Base-by-base conservation (phyloP, 2,329 filamentous ascomycete genomes). In the Pezicula radicicola region DNA sequence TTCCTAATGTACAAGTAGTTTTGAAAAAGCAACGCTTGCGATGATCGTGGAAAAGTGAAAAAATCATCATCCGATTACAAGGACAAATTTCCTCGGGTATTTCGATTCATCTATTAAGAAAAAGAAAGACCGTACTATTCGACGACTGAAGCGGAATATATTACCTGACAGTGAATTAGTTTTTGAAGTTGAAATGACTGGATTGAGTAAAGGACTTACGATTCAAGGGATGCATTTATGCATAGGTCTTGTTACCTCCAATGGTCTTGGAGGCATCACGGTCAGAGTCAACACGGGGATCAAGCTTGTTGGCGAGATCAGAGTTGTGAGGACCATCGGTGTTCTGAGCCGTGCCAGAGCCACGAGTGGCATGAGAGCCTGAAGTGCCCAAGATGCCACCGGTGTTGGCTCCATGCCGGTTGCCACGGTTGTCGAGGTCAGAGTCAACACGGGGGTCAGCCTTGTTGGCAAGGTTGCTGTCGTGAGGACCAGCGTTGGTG, bases 271-370 rank as follows among this genome's bases (percentile, higher is more conserved):
- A 75, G 44, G 76, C 75, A 63, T 83, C 79, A 2, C 77, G 72
- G 58, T 83, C 71, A 10, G 74, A 77, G 66, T 83, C 80, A 44
- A 84, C 77, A 15, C 61, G 48, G 3, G 79, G 79, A 50, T 83
- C 79, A 4, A 71, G 36, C 70, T 81, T 82, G 73, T 84, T 83
- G 58, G 75, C 3, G 36, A 75, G 52, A 60, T 82, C 75, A 33
- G 66, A 72, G 67, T 75, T 76, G 70, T 84, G 80, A 10, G 76
- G 76, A 16, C 77, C 75, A 28, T 74, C 75, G 0, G 74, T 79
- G 63, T 74, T 68, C 51, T 72, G 62, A 1, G 75, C 73, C 39
- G 60, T 62, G 48, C 64, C 66, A 19, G 58, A 59, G 25, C 70
- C 59, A 15, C 56, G 54, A 5, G 64, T 66, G 6, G 60, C 63